phyloP scores from a whole-genome alignment of 371 early-diverging fungal genomes.

The Parasitella parasitica region DNA sequence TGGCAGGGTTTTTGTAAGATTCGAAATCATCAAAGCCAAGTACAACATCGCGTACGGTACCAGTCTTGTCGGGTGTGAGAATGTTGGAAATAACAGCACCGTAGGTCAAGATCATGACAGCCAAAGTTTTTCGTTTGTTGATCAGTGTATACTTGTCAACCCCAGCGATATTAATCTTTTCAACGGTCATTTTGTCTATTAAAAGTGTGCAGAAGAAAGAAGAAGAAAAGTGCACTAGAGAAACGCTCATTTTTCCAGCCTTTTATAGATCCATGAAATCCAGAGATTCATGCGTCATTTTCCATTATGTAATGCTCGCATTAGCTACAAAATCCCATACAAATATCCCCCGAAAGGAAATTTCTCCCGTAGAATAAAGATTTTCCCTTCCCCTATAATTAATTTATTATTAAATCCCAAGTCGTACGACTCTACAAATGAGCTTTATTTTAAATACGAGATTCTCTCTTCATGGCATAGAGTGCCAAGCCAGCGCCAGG shows the following conservation, averaged over 20 bases:
- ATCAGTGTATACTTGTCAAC: constrained; percentile 51
- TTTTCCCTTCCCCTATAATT: neutral
- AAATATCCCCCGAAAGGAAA: constrained; percentile 1
- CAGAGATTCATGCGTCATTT: constrained; percentile 1
- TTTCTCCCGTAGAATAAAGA: neutral
- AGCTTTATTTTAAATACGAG: constrained; percentile 2
- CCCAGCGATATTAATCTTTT: constrained; percentile 25
- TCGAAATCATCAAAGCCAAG: constrained; percentile 51
- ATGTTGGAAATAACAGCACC: constrained; percentile 47
- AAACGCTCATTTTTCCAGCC: neutral
- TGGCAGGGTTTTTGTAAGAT: constrained; percentile 34
- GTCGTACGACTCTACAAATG: neutral
- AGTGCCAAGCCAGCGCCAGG: constrained; percentile 11
- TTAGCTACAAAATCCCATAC: too few species aligned
- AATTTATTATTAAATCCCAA: neutral
- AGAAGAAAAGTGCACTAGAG: neutral
- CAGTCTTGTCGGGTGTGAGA: constrained; percentile 47
- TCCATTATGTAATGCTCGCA: neutral
- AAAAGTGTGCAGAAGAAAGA: neutral
- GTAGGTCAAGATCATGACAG: constrained; percentile 50
- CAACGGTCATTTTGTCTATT: constrained; percentile 15
- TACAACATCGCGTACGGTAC: constrained; percentile 41
- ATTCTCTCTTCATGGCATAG: constrained; percentile 11
- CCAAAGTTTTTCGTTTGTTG: constrained; percentile 42
- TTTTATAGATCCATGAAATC: neutral